Base-by-base conservation (phyloP, 1,284 basidiomycete species). In the Cryptococcus sp. region DNA sequence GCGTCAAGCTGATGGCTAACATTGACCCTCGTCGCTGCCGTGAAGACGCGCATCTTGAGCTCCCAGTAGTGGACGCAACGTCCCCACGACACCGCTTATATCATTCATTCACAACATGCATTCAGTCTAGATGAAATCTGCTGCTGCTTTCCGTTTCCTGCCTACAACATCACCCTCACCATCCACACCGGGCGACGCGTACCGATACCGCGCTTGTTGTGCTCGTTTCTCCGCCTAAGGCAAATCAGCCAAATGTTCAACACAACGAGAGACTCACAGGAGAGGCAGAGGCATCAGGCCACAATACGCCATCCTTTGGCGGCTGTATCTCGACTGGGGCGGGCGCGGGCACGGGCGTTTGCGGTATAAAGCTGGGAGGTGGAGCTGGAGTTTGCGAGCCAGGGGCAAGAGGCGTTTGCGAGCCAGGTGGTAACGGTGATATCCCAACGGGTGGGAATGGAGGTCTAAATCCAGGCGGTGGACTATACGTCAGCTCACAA, bases 141-240 rank as follows among this genome's bases (percentile, higher is more conserved):
- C 77, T 25, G 79, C 79, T n/a, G 78, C 76, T 63, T 79, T 78
- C 30, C 79, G 64, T 58, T 77, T 78, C 63, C 65, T 60, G 8
- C 64, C 66, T 27, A 52, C 64, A 3, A 54, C 60, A 40, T 61
- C 67, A 38, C 51, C 64, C 15, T 30, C 58, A 20, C 54, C 70
- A 45, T 70, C 69, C 45, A 54, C 68, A 16, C 55, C 66, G 52
- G 76, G 75, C 54, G 78, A 74, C 23, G 82, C 76, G 73, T 84
- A 84, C 65, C 85, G 85, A 80, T 93, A 94, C 73, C 84, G 86
- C n/a, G 83, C 74, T 65, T 87, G 81, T 67, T 85, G 83, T 1
- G 91, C 88, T 60, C 92, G 86, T 67, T 86, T 86, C 78, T 94
- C 93, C 13, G 68, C 69, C 68, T 72, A 50, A 50, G 13, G 17